Conservation (phyloP, 768 basidiomycete species). For the Podaxis mareebaensis region DNA sequence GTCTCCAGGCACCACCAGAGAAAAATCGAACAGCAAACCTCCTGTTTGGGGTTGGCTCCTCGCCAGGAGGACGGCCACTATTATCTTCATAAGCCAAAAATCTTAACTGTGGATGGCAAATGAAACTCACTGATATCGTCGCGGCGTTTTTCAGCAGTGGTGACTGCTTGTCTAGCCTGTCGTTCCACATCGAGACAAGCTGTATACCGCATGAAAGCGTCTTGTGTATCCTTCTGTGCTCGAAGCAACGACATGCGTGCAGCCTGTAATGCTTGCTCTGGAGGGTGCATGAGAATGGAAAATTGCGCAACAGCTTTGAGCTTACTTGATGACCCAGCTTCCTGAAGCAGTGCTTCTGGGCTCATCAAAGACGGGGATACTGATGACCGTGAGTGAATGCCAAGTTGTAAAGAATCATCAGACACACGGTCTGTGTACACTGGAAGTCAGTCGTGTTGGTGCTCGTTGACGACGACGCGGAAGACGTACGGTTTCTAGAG, state of each 20-base stretch:
- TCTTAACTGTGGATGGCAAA: constrained; percentile 19
- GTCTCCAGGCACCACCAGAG: constrained; percentile 17
- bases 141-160: constrained; percentile 65
- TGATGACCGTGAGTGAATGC: constrained; percentile 42
- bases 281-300: constrained; percentile 20
- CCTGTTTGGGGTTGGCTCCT: constrained; percentile 43
- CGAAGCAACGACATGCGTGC: constrained; percentile 60
- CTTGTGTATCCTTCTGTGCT: constrained; percentile 72
- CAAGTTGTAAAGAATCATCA: constrained; percentile 27
- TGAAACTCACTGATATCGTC: constrained; percentile 55
- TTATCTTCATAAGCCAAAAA: constrained; percentile 13
- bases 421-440: constrained; percentile 32
- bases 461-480: background rate
- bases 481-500: constrained; percentile 36
- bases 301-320: constrained; percentile 8
- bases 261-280: constrained; percentile 63
- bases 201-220: constrained; percentile 69
- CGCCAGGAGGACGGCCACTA: constrained; percentile 48
- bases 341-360: constrained; percentile 55
- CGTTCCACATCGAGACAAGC: constrained; percentile 67
- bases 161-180: constrained; percentile 65
- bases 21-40: constrained; percentile 15
- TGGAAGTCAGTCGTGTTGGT: constrained; percentile 1
- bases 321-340: constrained; percentile 63
- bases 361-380: constrained; percentile 52